Conservation (phyloP, 2,329 filamentous ascomycete species). For the Aspergillus carbonarius region DNA sequence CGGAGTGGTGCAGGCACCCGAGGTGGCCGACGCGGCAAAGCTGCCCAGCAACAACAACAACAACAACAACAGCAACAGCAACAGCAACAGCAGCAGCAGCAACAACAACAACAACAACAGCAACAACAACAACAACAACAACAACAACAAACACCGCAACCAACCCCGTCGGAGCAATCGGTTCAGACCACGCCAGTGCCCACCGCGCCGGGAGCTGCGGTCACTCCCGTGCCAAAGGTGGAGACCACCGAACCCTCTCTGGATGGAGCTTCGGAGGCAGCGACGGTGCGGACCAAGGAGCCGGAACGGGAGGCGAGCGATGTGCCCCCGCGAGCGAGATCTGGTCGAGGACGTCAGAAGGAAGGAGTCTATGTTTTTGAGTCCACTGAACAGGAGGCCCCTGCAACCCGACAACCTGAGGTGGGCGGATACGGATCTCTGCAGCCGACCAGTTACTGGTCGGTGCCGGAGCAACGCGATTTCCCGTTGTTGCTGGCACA, state of each 20-base stretch:
- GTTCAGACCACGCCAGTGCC: neutral
- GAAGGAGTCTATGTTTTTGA: constrained; percentile 39
- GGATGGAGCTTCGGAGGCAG: constrained; percentile 19
- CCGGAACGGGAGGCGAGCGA: constrained; percentile 27
- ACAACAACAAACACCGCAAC: constrained; percentile 19
- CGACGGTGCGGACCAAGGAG: constrained; percentile 28
- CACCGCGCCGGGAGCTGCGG: constrained; percentile 13
- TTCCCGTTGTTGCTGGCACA: constrained; percentile 47
- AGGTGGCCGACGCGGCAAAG: constrained; percentile 36
- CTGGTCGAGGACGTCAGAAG: constrained; percentile 32
- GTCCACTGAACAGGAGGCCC: constrained; percentile 31
- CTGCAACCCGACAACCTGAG: constrained; percentile 26
- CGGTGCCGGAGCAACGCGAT: constrained; percentile 50
- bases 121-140: constrained; percentile 21
- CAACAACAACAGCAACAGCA: constrained; percentile 20
- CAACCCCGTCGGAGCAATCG: constrained; percentile 12
- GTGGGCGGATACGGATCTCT: constrained; percentile 36
- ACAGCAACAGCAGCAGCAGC: constrained; percentile 27
- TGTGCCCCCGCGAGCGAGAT: constrained; percentile 24
- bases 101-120: constrained; percentile 26
- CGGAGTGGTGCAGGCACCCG: constrained; percentile 33
- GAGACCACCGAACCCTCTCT: constrained; percentile 24
- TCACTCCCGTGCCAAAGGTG: constrained; percentile 26
- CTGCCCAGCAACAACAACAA: constrained; percentile 24
- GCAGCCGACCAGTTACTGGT: constrained; percentile 54